These are phyloP conservation scores for Geotrichum bryndzae DNA, from an alignment of 1,139 yeast genomes.

Conservation along the genomic window DNA sequence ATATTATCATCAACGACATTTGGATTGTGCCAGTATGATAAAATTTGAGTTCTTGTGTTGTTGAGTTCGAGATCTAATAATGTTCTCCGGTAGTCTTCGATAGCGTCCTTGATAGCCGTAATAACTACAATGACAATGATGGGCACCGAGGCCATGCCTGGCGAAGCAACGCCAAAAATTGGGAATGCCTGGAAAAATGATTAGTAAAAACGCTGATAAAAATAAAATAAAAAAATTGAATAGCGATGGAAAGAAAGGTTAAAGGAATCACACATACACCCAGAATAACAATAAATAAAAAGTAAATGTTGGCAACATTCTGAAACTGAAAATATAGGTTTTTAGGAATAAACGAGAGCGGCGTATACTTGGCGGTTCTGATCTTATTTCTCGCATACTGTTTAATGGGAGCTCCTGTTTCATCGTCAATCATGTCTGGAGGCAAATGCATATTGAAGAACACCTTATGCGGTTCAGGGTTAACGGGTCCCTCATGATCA, in stretches of 20 bases:
- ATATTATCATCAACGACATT: slow-evolving; percentile 70
- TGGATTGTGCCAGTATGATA: slow-evolving; percentile 63
- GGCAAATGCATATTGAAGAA: slow-evolving; percentile 71
- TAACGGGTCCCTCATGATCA: slow-evolving; percentile 26
- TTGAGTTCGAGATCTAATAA: slow-evolving; percentile 76
- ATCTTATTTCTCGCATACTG: slow-evolving; percentile 80
- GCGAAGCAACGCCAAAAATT: slow-evolving; percentile 85
- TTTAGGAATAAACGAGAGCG: slow-evolving; percentile 80
- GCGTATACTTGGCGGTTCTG: slow-evolving; percentile 93
- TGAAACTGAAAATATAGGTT: slow-evolving; percentile 73
- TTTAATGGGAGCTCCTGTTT: slow-evolving; percentile 53
- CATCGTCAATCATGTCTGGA: slow-evolving; percentile 48
- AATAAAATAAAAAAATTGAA: slow-evolving; percentile 43
- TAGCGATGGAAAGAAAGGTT: not conserved
- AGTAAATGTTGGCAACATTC: slow-evolving; percentile 85
- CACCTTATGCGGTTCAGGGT: slow-evolving; percentile 34
- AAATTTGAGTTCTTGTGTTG: slow-evolving; percentile 74
- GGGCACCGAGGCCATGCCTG: slow-evolving; percentile 90
- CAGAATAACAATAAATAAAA: slow-evolving; percentile 70
- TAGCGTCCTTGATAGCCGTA: slow-evolving; percentile 88
- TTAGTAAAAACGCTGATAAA: slow-evolving; percentile 43
- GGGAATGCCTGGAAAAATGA: slow-evolving; percentile 43
- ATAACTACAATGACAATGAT: slow-evolving; percentile 82
- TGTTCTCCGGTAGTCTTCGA: slow-evolving; percentile 87
- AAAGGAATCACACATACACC: slow-evolving; percentile 41